Conservation (phyloP, 2,329 filamentous ascomycete genomes). For the Lasiodiplodia sp. region DNA sequence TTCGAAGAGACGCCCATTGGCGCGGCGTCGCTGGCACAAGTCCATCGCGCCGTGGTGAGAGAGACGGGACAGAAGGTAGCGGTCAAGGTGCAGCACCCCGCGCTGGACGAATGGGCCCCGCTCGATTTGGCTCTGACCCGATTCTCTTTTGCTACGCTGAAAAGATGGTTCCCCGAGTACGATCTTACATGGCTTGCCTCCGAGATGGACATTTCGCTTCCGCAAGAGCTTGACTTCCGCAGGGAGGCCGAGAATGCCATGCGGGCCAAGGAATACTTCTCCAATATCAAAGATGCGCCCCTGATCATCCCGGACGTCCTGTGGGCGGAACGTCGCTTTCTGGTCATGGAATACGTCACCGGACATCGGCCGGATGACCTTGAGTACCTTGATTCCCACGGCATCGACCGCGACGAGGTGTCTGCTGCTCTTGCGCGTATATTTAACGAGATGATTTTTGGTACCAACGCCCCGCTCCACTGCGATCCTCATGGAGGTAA, state of each 20-base stretch:
- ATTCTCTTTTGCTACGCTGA: slow-evolving; percentile 89
- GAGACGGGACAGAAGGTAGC: slow-evolving; percentile 86
- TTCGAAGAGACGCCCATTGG: slow-evolving; percentile 85
- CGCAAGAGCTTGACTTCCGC: slow-evolving; percentile 88
- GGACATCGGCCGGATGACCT: slow-evolving; percentile 90
- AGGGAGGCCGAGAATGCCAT: slow-evolving; percentile 85
- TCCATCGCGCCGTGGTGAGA: slow-evolving; percentile 85
- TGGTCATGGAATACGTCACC: slow-evolving; percentile 94
- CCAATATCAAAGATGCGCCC: slow-evolving; percentile 74
- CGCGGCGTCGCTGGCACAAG: slow-evolving; percentile 91
- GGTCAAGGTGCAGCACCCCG: slow-evolving; percentile 95
- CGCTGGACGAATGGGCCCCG: slow-evolving; percentile 85
- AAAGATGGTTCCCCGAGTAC: slow-evolving; percentile 95
- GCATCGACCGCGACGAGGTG: slow-evolving; percentile 94
- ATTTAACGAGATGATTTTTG: slow-evolving; percentile 99
- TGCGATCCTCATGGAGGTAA: slow-evolving; percentile 98
- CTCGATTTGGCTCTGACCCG: slow-evolving; percentile 85
- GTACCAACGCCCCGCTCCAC: slow-evolving; percentile 84
- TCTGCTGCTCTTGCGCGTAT: slow-evolving; percentile 88
- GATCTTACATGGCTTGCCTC: slow-evolving; percentile 94
- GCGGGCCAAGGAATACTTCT: slow-evolving; percentile 81
- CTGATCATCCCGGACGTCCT: slow-evolving; percentile 88
- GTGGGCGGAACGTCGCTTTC: slow-evolving; percentile 85
- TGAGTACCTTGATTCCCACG: slow-evolving; percentile 80
- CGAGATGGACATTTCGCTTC: slow-evolving; percentile 90